These are phyloP conservation scores for Podospora bellae-mahoneyi DNA, from an alignment of 495 filamentous ascomycete species.

Conservation along the genomic window DNA sequence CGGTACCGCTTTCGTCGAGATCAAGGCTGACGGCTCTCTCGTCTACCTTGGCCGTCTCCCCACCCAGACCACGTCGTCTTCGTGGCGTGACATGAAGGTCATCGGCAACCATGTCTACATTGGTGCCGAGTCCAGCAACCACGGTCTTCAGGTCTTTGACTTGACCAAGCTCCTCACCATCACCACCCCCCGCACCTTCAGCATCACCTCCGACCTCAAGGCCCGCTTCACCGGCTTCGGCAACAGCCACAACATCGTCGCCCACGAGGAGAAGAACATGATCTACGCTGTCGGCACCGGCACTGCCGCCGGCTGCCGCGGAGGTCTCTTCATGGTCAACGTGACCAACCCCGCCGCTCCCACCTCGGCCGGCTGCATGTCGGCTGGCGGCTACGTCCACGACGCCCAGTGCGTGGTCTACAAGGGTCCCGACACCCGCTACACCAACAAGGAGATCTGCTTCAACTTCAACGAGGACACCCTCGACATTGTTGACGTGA, in stretches of 20 bases:
- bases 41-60: slow-evolving; percentile 49
- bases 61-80: slow-evolving; percentile 29
- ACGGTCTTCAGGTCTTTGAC: slow-evolving; percentile 50
- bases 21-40: slow-evolving; percentile 39
- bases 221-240: slow-evolving; percentile 25
- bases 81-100: slow-evolving; percentile 48
- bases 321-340: slow-evolving; percentile 56
- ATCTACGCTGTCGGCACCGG: slow-evolving; percentile 48
- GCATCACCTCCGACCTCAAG: slow-evolving; percentile 21
- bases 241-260: slow-evolving; percentile 40
- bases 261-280: slow-evolving; percentile 45
- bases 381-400: slow-evolving; percentile 57
- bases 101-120: slow-evolving; percentile 44
- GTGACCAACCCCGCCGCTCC: slow-evolving; percentile 48
- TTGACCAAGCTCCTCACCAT: slow-evolving; percentile 37
- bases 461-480: slow-evolving; percentile 57
- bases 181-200: slow-evolving; percentile 22
- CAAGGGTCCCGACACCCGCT: slow-evolving; percentile 53
- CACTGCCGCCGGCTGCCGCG: slow-evolving; percentile 46
- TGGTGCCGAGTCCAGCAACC: slow-evolving; percentile 43
- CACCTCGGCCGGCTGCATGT: slow-evolving; percentile 49
- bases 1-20: slow-evolving; percentile 49
- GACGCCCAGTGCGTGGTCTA: slow-evolving; percentile 61
- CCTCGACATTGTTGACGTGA: slow-evolving; percentile 51
- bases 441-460: slow-evolving; percentile 55